These are phyloP conservation scores for Mollisiaceae sp. DNA, from an alignment of 2,329 filamentous ascomycete species.

Conservation along the genomic window DNA sequence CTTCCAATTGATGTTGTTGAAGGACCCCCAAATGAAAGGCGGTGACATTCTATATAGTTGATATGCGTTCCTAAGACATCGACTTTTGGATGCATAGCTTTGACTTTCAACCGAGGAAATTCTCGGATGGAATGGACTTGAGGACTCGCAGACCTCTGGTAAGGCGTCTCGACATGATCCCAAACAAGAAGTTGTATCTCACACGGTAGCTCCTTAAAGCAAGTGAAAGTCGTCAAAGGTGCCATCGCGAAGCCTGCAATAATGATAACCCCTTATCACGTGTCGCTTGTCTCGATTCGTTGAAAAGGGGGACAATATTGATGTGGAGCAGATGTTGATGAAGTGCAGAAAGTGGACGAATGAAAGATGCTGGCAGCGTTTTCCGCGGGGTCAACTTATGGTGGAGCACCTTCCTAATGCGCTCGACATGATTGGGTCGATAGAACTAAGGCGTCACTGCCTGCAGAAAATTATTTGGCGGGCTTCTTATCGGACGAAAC, in stretches of 20 bases:
- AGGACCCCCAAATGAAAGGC: no score
- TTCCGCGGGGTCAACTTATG: slow-evolving; percentile 2
- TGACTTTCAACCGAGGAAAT: no score
- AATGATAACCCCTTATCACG: neutral
- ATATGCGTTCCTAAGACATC: no score
- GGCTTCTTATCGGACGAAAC: neutral
- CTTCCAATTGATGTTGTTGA: no score
- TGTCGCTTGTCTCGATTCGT: neutral
- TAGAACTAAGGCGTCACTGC: slow-evolving; percentile 14
- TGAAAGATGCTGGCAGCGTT: no score
- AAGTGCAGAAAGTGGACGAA: neutral
- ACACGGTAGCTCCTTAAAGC: neutral
- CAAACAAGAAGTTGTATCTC: neutral
- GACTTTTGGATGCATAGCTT: no score
- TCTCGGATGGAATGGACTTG: no score
- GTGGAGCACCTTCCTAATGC: neutral
- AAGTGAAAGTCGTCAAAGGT: neutral
- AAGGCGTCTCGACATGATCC: no score
- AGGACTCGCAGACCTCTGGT: no score
- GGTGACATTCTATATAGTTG: no score
- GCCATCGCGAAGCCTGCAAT: neutral
- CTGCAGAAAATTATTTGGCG: neutral
- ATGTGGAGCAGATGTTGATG: neutral
- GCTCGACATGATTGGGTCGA: slow-evolving; percentile 9
- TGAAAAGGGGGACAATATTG: neutral